Evolutionary conservation across 805 yeast genomes (phyloP), one percentile per base, ranked within the genome.

Genomic region (Zygosaccharomyces siamensis): DNA sequence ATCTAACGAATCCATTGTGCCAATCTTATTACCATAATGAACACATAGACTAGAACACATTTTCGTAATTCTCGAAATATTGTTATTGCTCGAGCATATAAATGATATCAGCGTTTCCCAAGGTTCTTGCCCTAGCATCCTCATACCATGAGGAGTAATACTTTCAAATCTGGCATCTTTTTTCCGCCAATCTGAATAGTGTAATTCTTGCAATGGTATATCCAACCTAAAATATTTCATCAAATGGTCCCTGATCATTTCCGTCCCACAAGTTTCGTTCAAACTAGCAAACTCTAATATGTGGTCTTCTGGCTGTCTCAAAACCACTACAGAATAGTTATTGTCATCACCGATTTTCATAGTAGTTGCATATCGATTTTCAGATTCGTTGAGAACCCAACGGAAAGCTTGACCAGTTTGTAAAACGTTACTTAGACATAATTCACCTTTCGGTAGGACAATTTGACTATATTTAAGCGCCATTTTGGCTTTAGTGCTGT

Each of bases 61-160:
- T 59, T 84, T 84, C 2, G 96, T 85, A 40, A 93, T 93, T 32
- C 99, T 74, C 61, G 92, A 89, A 46, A 93, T 93, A 60, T 93
- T 93, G 68, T 93, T 93, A 66, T 93, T 93, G n/a, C 95, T 83
- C 1, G 96, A 88, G 68, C 98, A 93, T 8, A 93, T 93, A 55
- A 92, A 93, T 2, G 93, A 86, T 16, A 92, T 71, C 39, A 89
- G 71, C 38, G 92, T 89, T 57, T 93, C 99, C 98, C 98, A 93
- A 0, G 99, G 98, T 55, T 92, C 97, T 65, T 93, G 98, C 32
- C 90, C 75, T 24, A 93, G 74, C 53, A 92, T 88, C 27, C 99
- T 71, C 16, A 92, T 81, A 0, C 97, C 98, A 3, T 72, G 72
- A 47, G 64, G 53, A 4, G 69, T 46, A 46, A 62, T 63, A 43